phyloP scores from a whole-genome alignment of 768 basidiomycete genomes.

The Plicaturopsis crispa region DNA sequence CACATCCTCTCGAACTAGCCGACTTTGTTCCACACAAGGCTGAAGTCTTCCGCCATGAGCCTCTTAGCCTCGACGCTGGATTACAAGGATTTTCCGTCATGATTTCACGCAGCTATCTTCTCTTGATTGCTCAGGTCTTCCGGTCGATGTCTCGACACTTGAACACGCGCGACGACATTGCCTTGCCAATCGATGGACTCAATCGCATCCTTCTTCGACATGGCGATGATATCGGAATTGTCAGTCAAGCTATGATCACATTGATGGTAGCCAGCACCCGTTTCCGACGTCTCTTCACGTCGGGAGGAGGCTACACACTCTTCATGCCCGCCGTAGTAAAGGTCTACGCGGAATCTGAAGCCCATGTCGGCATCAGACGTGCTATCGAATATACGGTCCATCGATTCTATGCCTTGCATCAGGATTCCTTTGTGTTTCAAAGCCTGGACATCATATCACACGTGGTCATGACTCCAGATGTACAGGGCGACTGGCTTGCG shows the following conservation, averaged over 20 bases:
- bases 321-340: constrained; percentile 72
- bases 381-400: constrained; percentile 68
- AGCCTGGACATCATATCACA: constrained; percentile 56
- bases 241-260: constrained; percentile 66
- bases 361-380: constrained; percentile 46
- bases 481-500: constrained; percentile 45
- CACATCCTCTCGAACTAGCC: constrained; percentile 28
- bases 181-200: constrained; percentile 58
- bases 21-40: constrained; percentile 39
- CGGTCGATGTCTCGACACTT: constrained; percentile 65
- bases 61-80: constrained; percentile 10
- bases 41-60: constrained; percentile 1
- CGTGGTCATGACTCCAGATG: constrained; percentile 38
- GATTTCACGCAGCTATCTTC: constrained; percentile 60
- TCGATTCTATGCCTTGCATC: constrained; percentile 69
- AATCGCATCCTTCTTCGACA: constrained; percentile 63
- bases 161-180: constrained; percentile 62
- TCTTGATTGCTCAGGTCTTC: constrained; percentile 65
- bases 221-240: constrained; percentile 69
- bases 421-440: constrained; percentile 70
- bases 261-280: constrained; percentile 72
- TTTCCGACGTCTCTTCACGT: constrained; percentile 68
- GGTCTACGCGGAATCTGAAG: constrained; percentile 55
- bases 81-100: constrained; percentile 46
- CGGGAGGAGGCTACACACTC: constrained; percentile 63